These are phyloP conservation scores for Rhododendron ferrugineum DNA, from an alignment of 148 eudicot genomes.

Conservation along the genomic window DNA sequence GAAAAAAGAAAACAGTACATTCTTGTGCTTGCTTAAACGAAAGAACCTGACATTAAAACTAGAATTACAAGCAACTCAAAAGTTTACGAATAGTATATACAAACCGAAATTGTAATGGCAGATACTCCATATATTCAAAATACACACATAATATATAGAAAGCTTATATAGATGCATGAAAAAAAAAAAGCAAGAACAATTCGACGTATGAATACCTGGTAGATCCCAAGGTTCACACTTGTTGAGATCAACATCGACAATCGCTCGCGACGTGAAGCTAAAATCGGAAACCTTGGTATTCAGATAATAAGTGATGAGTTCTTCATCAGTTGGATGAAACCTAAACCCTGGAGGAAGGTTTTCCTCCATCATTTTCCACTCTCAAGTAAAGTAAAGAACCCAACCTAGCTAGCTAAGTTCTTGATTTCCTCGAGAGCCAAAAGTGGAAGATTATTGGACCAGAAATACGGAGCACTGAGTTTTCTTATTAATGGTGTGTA, in stretches of 20 bases:
- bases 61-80: no score
- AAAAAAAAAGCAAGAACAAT: not conserved
- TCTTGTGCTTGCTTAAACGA: not conserved
- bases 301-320: slow-evolving; percentile 64
- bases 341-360: slow-evolving; percentile 89
- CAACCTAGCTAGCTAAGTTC: no score
- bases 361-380: slow-evolving; percentile 50
- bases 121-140: no score
- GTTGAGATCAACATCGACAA: slow-evolving; percentile 82
- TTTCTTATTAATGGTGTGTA: slow-evolving; percentile 15
- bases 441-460: not conserved
- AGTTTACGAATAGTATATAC: not conserved
- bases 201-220: slow-evolving; percentile 39
- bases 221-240: slow-evolving; percentile 89
- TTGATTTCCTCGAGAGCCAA: slow-evolving; percentile 5
- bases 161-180: not conserved
- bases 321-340: slow-evolving; percentile 86
- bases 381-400: not conserved
- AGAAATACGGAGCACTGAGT: slow-evolving; percentile 14
- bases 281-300: slow-evolving; percentile 60
- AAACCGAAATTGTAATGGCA: no score
- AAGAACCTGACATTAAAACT: not conserved
- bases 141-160: not conserved
- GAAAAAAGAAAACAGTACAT: not conserved
- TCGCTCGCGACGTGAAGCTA: slow-evolving; percentile 53